Percentiles rank a stretch among this genome's conserved stretches.
Conservation (phyloP, 2,329 filamentous ascomycete species). For the Arthrobotrys iridis region DNA sequence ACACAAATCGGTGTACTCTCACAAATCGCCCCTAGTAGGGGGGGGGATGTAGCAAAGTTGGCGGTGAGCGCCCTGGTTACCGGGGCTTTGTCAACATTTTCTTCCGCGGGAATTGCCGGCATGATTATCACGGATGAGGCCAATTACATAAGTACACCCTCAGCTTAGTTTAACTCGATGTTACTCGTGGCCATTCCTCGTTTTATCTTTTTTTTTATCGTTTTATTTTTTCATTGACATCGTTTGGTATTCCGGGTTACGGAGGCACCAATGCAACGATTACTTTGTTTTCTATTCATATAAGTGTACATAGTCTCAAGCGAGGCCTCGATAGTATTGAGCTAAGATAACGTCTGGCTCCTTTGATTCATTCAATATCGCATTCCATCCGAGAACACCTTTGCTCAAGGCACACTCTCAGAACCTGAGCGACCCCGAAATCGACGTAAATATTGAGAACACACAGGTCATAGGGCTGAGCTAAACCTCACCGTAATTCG, state of each 20-base stretch:
- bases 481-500: too few species aligned
- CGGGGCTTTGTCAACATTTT: conserved; percentile 65
- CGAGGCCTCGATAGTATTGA: too few species aligned
- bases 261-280: too few species aligned
- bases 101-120: conserved; percentile 64
- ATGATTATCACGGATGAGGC: conserved; percentile 62
- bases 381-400: too few species aligned
- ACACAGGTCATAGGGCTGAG: too few species aligned
- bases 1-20: conserved; percentile 67
- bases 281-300: too few species aligned
- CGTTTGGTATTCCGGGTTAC: not conserved
- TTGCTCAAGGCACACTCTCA: too few species aligned
- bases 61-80: conserved; percentile 64
- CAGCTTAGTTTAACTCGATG: not conserved
- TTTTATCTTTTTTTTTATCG: not conserved
- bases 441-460: too few species aligned
- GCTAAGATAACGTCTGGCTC: too few species aligned
- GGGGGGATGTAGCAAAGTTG: conserved; percentile 66
- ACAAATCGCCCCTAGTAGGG: conserved; percentile 65
- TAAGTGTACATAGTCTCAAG: too few species aligned
- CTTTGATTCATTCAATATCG: too few species aligned
- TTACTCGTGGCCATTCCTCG: not conserved
- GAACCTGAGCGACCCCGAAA: too few species aligned
- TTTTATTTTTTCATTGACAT: not conserved
- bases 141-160: conserved; percentile 18